A percentile compares a stretch with the other conserved stretches of the same genome.
phyloP scores from a whole-genome alignment of 2,329 filamentous ascomycete genomes.

The Orbilia quercus region DNA sequence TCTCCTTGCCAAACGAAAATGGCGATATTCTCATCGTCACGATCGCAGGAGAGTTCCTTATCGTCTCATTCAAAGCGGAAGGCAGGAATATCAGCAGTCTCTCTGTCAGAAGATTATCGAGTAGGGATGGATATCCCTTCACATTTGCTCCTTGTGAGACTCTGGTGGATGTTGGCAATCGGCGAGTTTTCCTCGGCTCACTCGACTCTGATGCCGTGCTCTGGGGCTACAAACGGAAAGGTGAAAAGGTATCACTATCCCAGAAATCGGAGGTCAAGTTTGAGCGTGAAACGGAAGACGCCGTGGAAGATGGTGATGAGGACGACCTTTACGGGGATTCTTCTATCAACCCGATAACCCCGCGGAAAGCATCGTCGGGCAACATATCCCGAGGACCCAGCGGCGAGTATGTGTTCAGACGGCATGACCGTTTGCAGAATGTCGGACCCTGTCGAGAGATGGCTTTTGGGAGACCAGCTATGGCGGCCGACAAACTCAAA shows the following conservation, averaged over 20 bases:
- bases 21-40: constrained; percentile 88
- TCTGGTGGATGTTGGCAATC: constrained; percentile 74
- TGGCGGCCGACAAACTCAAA: constrained; percentile 65
- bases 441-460: constrained; percentile 83
- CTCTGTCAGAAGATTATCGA: constrained; percentile 73
- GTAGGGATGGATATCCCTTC: constrained; percentile 72
- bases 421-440: constrained; percentile 81
- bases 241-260: constrained; percentile 58
- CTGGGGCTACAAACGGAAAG: constrained; percentile 74
- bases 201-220: constrained; percentile 84
- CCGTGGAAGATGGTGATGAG: constrained; percentile 69
- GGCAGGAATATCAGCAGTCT: constrained; percentile 91
- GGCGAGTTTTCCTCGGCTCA: constrained; percentile 83
- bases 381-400: constrained; percentile 64
- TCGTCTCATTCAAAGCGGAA: constrained; percentile 85
- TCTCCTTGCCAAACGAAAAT: constrained; percentile 78
- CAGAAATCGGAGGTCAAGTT: constrained; percentile 71
- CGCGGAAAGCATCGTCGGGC: constrained; percentile 61
- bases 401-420: constrained; percentile 77
- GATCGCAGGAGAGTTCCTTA: constrained; percentile 77
- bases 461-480: constrained; percentile 72
- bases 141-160: constrained; percentile 74
- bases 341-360: constrained; percentile 63
- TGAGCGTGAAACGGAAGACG: constrained; percentile 71
- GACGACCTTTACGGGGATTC: constrained; percentile 74